Percentiles rank a stretch among this genome's conserved stretches.
Conservation (phyloP, 495 filamentous ascomycete species). For the Penicillium pancosmium region DNA sequence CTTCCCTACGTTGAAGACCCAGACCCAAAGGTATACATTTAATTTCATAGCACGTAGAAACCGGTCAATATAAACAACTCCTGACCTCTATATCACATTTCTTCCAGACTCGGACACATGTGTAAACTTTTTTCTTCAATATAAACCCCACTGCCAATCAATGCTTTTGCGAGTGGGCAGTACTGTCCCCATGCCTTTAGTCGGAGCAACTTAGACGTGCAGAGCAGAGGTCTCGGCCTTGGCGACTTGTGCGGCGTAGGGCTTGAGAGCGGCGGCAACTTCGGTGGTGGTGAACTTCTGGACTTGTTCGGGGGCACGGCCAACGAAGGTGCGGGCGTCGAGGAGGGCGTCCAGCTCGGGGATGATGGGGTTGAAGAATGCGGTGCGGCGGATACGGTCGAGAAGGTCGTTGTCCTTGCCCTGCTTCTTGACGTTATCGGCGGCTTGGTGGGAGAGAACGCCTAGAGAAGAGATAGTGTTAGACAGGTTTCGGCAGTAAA, state of each 20-base stretch:
- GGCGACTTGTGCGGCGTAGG: conserved; percentile 45
- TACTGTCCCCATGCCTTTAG: background rate
- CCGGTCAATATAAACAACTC: conserved; percentile 18
- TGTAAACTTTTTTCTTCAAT: conserved; percentile 1
- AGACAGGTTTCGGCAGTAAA: background rate
- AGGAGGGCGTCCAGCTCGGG: conserved; percentile 74
- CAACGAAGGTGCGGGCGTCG: conserved; percentile 68
- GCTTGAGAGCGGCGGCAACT: conserved; percentile 54
- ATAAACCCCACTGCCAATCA: no score
- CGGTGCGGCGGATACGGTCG: conserved; percentile 69
- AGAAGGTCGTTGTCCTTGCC: conserved; percentile 84
- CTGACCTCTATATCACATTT: conserved; percentile 10
- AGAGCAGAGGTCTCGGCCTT: conserved; percentile 53
- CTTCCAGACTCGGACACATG: background rate
- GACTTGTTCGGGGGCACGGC: conserved; percentile 61
- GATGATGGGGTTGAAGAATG: conserved; percentile 84
- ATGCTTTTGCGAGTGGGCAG: no score
- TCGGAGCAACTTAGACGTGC: conserved; percentile 43
- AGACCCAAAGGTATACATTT: conserved; percentile 16
- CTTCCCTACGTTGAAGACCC: no score
- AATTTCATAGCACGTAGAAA: conserved; percentile 21
- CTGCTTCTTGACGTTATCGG: conserved; percentile 75
- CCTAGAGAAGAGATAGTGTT: conserved; percentile 38
- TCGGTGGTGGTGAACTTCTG: conserved; percentile 59
- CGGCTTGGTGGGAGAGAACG: conserved; percentile 85